Evolutionary conservation across 805 yeast species (phyloP).

Genomic region (Saturnispora ahearnii): DNA sequence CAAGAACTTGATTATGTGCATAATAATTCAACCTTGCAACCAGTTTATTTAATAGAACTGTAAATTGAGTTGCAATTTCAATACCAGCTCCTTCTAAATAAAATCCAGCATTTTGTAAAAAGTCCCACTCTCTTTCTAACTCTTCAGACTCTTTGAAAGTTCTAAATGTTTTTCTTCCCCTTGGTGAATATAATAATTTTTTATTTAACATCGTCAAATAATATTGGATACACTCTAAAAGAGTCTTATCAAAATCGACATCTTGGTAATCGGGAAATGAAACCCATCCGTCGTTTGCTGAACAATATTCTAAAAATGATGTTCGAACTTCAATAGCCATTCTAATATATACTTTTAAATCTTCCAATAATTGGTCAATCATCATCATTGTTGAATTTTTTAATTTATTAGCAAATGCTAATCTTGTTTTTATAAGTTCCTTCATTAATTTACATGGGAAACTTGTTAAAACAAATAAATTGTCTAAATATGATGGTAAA

Average conservation of each 20-base stretch:
- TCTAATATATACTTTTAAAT: conserved; percentile 66
- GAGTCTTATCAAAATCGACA: conserved; percentile 49
- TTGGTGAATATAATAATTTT: conserved; percentile 69
- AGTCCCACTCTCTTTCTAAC: conserved; percentile 72
- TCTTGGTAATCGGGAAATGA: conserved; percentile 56
- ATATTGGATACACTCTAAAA: conserved; percentile 65
- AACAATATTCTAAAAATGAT: conserved; percentile 51
- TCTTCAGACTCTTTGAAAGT: conserved; percentile 90
- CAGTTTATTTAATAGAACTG: conserved; percentile 49
- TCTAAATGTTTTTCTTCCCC: conserved; percentile 46
- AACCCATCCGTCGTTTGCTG: conserved; percentile 57
- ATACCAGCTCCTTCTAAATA: conserved; percentile 74
- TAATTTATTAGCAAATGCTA: conserved; percentile 68
- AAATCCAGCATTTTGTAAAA: conserved; percentile 66
- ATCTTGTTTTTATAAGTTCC: conserved; percentile 65
- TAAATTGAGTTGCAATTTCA: conserved; percentile 42
- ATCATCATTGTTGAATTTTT: conserved; percentile 88
- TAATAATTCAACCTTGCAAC: conserved; percentile 61
- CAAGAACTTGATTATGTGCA: conserved; percentile 60
- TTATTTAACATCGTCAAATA: conserved; percentile 62
- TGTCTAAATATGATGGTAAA: conserved; percentile 62
- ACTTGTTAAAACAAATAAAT: conserved; percentile 52
- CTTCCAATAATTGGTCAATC: conserved; percentile 89
- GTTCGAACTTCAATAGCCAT: conserved; percentile 69
- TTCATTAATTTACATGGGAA: conserved; percentile 76